Base-by-base conservation (phyloP, 2,329 filamentous ascomycete species). In the Alternaria longipes region DNA sequence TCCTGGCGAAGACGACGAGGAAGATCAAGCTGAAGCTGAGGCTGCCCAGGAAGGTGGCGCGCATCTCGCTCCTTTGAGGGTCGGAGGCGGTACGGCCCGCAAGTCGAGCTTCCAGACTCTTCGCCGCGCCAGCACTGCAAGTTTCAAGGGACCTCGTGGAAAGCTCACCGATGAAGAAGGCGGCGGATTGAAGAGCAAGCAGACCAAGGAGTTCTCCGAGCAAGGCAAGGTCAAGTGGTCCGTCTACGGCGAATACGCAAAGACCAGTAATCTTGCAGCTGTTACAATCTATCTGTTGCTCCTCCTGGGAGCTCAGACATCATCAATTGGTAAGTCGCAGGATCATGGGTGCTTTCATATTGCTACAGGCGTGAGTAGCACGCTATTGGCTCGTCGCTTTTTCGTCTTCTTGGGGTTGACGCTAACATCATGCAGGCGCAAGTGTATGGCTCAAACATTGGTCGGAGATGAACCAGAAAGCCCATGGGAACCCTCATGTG, bases 221-320 rank as follows among this genome's bases (percentile, higher is more conserved):
- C 93, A 99, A 81, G 95, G 95, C 73, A 97, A 98, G 78, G 95
- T 99, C 70, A 98, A 97, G 80, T 98, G 95, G 94, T 87, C 89
- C 66, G 94, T 99, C 28, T 99, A 99, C 75, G 84, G 85, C 18
- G 94, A 97, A 80, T 99, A 99, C 74, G 96, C 95, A 58, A 97
- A 93, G 81, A 93, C 93, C 60, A 97, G 92, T 83, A 97, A 98
- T 77, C 80, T 97, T 16, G 83, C 87, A 58, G 96, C 95, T 12
- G 95, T 99, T 8, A 79, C 80, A 16, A 84, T 97, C 67, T 99
- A 98, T 78, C 73, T 97, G 16, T 46, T 90, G 44, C 88, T 92
- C 55, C 84, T 98, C 46, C 72, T 98, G 60, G 88, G 90, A 28
- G 89, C 93, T 8, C 94, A 99, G 81, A 90, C 90, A 16, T 89